Evolutionary conservation across 257 asterid species (phyloP).

Genomic region (Solanum phureja): DNA sequence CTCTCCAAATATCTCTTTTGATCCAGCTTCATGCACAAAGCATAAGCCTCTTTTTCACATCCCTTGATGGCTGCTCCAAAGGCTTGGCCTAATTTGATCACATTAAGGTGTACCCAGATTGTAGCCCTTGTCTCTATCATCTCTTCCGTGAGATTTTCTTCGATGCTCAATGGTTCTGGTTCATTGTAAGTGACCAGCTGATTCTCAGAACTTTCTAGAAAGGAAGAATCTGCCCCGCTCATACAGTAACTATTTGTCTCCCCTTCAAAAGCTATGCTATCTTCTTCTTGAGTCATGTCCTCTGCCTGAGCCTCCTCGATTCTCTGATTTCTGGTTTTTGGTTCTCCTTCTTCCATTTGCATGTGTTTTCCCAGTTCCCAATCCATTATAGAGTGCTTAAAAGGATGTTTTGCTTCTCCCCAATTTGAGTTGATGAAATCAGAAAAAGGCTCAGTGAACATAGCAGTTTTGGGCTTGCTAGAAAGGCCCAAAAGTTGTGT

Average conservation of each 20-base stretch:
- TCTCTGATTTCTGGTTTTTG: neutral
- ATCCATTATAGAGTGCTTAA: neutral
- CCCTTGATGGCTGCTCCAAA: neutral
- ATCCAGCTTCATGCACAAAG: neutral
- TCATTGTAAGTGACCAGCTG: no score
- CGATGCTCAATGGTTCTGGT: no score
- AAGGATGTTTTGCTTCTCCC: neutral
- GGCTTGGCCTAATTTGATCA: neutral
- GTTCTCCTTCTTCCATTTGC: neutral
- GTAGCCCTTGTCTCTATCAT: no score
- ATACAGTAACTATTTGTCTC: no score
- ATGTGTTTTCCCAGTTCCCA: no score
- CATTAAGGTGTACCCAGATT: no score
- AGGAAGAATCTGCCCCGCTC: neutral
- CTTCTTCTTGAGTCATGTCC: neutral
- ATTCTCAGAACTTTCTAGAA: no score
- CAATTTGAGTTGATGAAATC: neutral
- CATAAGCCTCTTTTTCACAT: neutral
- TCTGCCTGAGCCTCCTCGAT: neutral
- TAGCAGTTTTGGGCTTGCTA: no score
- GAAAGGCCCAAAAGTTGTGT: neutral
- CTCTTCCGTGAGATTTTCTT: no score
- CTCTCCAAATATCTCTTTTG: neutral
- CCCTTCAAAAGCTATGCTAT: no score
- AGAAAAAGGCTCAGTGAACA: neutral